Percentiles rank a stretch among this genome's conserved stretches.
phyloP scores from a whole-genome alignment of 768 basidiomycete species.

The Steccherinum ochraceum region DNA sequence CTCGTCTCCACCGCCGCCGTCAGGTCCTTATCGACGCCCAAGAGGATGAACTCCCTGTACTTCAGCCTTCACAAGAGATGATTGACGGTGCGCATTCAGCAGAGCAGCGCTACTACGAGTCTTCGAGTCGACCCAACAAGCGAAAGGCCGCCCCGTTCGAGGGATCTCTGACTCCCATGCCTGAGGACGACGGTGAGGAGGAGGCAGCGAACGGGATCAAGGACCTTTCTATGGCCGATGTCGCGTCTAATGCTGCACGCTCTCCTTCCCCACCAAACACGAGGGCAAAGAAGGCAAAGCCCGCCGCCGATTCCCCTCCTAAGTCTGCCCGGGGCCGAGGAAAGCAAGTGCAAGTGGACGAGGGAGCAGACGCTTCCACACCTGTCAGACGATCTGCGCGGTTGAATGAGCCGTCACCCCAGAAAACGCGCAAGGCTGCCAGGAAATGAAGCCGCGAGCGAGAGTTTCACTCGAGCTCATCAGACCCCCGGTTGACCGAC shows the following conservation, averaged over 20 bases:
- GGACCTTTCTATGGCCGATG: background rate
- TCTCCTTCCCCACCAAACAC: background rate
- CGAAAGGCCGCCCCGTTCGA: conserved; percentile 25
- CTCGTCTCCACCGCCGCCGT: conserved; percentile 40
- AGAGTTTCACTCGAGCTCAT: background rate
- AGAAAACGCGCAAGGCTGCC: background rate
- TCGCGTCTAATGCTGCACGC: background rate
- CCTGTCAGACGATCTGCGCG: background rate
- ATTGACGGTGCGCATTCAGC: conserved; percentile 28
- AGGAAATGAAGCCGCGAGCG: background rate
- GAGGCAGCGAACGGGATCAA: background rate
- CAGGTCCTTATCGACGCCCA: conserved; percentile 41
- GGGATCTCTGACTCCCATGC: conserved; percentile 15
- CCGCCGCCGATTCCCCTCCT: background rate
- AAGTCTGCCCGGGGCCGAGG: background rate
- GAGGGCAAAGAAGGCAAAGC: background rate
- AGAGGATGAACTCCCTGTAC: conserved; percentile 28
- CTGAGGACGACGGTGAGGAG: conserved; percentile 11
- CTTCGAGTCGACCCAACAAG: conserved; percentile 24
- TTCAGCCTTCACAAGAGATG: conserved; percentile 56
- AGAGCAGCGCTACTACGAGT: conserved; percentile 14
- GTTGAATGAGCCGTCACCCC: background rate
- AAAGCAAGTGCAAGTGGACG: background rate
- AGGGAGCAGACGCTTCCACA: background rate
- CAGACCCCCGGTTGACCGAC: no score